phyloP scores from a whole-genome alignment of 495 filamentous ascomycete species.

The Podospora bellae-mahoneyi region DNA sequence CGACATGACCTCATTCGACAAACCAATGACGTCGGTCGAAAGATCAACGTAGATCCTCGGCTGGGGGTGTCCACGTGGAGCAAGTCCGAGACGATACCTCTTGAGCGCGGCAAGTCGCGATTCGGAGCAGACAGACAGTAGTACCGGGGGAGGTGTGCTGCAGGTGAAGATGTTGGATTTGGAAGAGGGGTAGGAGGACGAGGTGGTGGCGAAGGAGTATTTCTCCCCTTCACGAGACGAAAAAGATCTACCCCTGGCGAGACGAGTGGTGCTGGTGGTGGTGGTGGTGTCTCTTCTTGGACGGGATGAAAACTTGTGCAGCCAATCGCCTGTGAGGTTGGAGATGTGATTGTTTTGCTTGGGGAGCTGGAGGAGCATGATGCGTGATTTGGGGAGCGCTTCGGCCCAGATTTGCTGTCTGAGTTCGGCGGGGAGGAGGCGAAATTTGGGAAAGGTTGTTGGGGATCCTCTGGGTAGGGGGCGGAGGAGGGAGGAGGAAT shows the following conservation, averaged over 20 bases:
- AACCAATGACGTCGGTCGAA: constrained; percentile 30
- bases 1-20: constrained; percentile 16
- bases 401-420: constrained; percentile 29
- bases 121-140: constrained; percentile 36
- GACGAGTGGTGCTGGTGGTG: no score
- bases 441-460: constrained; percentile 23
- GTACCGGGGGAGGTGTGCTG: constrained; percentile 29
- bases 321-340: background rate
- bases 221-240: background rate
- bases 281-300: no score
- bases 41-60: constrained; percentile 38
- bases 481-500: background rate
- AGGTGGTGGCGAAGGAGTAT: background rate
- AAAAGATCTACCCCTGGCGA: no score
- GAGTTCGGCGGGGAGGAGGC: constrained; percentile 25
- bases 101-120: constrained; percentile 34
- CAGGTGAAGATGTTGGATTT: constrained; percentile 14
- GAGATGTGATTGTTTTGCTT: background rate
- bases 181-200: background rate
- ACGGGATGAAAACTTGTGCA: background rate
- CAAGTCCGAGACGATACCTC: constrained; percentile 35
- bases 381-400: constrained; percentile 22
- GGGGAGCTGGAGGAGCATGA: constrained; percentile 23
- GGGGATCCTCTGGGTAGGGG: background rate
- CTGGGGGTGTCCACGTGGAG: constrained; percentile 27